Percentiles rank a stretch among this genome's conserved stretches.
phyloP scores from a whole-genome alignment of 495 filamentous ascomycete species.

The Durotheca rogersii region DNA sequence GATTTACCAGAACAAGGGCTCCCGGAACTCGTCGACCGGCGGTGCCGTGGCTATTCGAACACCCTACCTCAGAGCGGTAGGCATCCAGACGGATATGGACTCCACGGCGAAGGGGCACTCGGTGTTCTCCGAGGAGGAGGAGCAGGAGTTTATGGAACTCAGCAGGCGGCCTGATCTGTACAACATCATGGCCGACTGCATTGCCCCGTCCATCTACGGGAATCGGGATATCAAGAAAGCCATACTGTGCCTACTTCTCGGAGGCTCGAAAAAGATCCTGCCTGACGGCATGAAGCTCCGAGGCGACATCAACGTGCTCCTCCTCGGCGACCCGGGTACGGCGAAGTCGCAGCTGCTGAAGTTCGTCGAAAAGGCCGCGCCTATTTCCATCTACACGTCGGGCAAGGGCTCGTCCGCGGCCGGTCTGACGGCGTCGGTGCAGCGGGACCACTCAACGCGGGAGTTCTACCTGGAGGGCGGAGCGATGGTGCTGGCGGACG shows the following conservation, averaged over 20 bases:
- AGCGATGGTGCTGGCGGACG: constrained; percentile 98
- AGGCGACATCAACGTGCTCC: constrained; percentile 97
- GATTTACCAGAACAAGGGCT: constrained; percentile 89
- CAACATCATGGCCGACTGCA: constrained; percentile 83
- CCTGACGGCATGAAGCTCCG: constrained; percentile 98
- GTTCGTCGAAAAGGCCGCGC: constrained; percentile 95
- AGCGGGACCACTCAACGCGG: constrained; percentile 84
- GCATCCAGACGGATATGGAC: constrained; percentile 86
- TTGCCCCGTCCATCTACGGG: constrained; percentile 97
- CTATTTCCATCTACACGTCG: constrained; percentile 98
- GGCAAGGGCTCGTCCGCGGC: constrained; percentile 98
- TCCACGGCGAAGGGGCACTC: constrained; percentile 83
- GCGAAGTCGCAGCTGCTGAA: constrained; percentile 97
- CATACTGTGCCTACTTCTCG: constrained; percentile 93
- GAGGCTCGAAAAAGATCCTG: constrained; percentile 97
- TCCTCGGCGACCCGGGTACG: constrained; percentile 97
- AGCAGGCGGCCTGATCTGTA: constrained; percentile 91
- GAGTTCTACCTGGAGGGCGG: constrained; percentile 99
- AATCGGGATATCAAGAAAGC: constrained; percentile 97
- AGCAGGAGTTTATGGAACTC: constrained; percentile 95
- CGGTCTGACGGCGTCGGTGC: constrained; percentile 96
- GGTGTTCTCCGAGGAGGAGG: constrained; percentile 91
- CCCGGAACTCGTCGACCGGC: constrained; percentile 68
- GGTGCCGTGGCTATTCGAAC: constrained; percentile 92
- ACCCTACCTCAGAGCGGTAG: constrained; percentile 92